Conservation (phyloP, 2,329 filamentous ascomycete species). For the Aspergillus proliferans region DNA sequence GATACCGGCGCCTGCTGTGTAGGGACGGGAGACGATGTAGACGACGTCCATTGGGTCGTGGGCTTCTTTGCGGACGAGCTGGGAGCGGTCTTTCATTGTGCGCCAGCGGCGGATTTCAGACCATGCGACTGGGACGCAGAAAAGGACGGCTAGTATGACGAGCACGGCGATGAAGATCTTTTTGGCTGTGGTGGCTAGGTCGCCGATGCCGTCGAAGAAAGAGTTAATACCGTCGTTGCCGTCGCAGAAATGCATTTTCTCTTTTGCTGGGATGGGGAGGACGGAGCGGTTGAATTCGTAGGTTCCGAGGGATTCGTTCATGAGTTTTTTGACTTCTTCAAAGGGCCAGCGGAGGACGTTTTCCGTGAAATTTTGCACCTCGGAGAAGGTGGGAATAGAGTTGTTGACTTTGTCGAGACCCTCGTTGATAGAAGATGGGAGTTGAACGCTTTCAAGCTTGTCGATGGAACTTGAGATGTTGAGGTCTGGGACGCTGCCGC, state of each 20-base stretch:
- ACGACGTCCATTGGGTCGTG: conserved; percentile 81
- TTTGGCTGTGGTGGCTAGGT: conserved; percentile 61
- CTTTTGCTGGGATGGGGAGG: conserved; percentile 79
- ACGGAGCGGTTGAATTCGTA: conserved; percentile 72
- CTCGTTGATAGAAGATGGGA: conserved; percentile 62
- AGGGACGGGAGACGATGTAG: conserved; percentile 78
- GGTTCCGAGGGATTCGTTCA: conserved; percentile 63
- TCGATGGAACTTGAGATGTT: conserved; percentile 61
- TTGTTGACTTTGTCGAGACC: conserved; percentile 67
- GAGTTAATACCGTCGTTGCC: conserved; percentile 72
- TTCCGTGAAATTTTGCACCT: conserved; percentile 77
- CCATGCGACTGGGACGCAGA: conserved; percentile 71
- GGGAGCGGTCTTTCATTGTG: conserved; percentile 62
- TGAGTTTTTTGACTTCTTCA: conserved; percentile 64
- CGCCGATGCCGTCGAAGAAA: conserved; percentile 71
- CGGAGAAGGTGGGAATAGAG: conserved; percentile 73
- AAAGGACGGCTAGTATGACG: conserved; percentile 62
- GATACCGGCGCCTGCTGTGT: conserved; percentile 66
- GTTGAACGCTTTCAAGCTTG: conserved; percentile 62
- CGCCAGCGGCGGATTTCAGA: conserved; percentile 73
- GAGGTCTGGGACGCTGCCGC: conserved; percentile 48
- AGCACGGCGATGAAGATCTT: conserved; percentile 73
- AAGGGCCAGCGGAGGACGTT: conserved; percentile 72
- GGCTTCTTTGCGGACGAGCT: conserved; percentile 58
- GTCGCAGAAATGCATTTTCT: conserved; percentile 80